A percentile compares a stretch with the other conserved stretches of the same genome.
Conservation (phyloP, 140 eudicot species). For the Anethum foeniculum region DNA sequence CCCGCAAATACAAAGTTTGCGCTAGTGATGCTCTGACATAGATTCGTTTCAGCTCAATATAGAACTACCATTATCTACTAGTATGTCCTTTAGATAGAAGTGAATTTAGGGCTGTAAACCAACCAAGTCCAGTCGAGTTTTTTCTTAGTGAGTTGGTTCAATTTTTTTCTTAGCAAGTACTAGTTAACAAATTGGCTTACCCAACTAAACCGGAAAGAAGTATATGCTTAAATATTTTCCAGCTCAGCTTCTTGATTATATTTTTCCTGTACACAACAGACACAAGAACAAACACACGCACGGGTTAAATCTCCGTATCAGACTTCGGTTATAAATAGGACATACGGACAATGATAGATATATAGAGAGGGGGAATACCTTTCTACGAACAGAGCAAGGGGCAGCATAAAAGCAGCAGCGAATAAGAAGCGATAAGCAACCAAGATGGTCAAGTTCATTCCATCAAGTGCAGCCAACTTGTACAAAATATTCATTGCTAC, state of each 20-base stretch:
- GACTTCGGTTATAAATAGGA: neutral
- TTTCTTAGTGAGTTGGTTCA: too few relatives aligned
- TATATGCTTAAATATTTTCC: neutral
- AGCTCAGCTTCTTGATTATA: neutral
- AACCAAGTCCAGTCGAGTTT: too few relatives aligned
- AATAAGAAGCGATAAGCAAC: constrained; percentile 1
- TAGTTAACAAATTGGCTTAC: neutral
- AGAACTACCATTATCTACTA: neutral
- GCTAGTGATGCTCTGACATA: neutral
- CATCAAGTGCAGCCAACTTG: constrained; percentile 1
- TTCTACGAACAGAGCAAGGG: neutral
- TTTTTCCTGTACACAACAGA: neutral
- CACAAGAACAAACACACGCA: neutral
- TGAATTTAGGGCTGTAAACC: too few relatives aligned
- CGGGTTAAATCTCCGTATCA: neutral
- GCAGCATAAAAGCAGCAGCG: neutral
- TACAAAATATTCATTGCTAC: neutral
- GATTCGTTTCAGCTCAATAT: neutral
- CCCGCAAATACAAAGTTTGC: neutral
- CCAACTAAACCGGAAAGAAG: neutral
- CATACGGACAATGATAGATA: neutral
- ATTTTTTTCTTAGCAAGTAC: too few relatives aligned
- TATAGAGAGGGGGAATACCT: neutral
- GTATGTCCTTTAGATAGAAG: too few relatives aligned
- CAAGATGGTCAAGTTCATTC: constrained; percentile 4